Evolutionary conservation across 768 basidiomycete genomes (phyloP).

Genomic region (Lentinula guzmanii): DNA sequence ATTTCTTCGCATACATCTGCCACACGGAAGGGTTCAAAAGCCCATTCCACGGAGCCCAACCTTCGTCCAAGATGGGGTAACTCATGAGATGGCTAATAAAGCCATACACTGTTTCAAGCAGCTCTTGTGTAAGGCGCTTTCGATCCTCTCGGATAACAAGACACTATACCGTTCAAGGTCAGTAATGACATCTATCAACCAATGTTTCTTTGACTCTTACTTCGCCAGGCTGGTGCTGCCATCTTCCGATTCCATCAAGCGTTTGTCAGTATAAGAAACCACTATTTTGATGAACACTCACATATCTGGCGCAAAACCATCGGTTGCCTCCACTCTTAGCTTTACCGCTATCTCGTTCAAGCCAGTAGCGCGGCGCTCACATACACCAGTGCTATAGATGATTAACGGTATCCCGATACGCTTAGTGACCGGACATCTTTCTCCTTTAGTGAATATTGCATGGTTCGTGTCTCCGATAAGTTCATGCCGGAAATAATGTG

Average conservation of each 20-base stretch:
- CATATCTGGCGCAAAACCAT: neutral
- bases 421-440: neutral
- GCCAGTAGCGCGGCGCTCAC: neutral
- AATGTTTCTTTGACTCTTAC: neutral
- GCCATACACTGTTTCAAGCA: neutral
- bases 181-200: neutral
- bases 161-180: neutral
- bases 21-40: neutral
- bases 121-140: neutral
- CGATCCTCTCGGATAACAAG: neutral
- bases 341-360: neutral
- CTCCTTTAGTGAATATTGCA: neutral
- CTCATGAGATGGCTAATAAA: neutral
- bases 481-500: neutral
- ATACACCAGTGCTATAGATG: neutral
- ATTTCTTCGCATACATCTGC: neutral
- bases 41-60: neutral
- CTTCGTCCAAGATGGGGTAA: neutral
- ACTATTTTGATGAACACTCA: neutral
- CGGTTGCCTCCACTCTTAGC: neutral
- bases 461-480: neutral
- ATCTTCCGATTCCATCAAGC: neutral
- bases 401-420: neutral
- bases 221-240: neutral
- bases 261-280: too few species aligned